phyloP scores from a whole-genome alignment of 2,329 filamentous ascomycete genomes.

The Cordyceps farinosa region DNA sequence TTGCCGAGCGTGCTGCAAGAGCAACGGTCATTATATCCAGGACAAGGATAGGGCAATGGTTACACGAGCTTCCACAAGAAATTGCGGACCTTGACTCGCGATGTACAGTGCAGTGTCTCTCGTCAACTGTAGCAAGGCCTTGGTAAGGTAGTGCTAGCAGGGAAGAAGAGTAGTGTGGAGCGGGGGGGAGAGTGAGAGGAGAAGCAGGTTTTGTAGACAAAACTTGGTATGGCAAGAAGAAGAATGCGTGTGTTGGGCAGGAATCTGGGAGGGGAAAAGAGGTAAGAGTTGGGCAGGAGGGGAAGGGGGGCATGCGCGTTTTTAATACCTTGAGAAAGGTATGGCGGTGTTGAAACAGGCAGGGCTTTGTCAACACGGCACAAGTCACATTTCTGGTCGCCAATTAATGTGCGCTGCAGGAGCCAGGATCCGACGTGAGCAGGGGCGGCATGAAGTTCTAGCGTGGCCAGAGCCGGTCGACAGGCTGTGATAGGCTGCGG shows the following conservation, averaged over 20 bases:
- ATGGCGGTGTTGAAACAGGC: not conserved
- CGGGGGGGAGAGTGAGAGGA: constrained; percentile 19
- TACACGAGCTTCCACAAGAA: constrained; percentile 15
- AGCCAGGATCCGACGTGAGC: constrained; percentile 11
- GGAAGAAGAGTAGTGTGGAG: constrained; percentile 19
- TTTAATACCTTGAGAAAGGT: constrained; percentile 31
- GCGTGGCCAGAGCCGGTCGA: constrained; percentile 4
- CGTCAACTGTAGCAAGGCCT: constrained; percentile 8
- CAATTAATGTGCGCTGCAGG: constrained; percentile 15
- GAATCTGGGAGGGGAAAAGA: constrained; percentile 35
- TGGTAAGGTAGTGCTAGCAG: constrained; percentile 14
- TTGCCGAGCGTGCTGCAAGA: constrained; percentile 44
- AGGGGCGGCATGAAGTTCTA: constrained; percentile 16
- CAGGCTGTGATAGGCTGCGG: constrained; percentile 9
- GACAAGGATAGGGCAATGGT: constrained; percentile 23
- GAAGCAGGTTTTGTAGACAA: constrained; percentile 18
- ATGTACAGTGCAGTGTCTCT: constrained; percentile 13
- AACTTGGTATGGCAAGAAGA: constrained; percentile 22
- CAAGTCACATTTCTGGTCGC: constrained; percentile 9
- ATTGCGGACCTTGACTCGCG: constrained; percentile 16
- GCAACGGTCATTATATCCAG: constrained; percentile 48
- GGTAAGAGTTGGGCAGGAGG: constrained; percentile 36
- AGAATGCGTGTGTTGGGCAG: constrained; percentile 24
- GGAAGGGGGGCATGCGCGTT: constrained; percentile 35
- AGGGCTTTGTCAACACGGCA: constrained; percentile 12